Evolutionary conservation across 306 rosid genomes (phyloP).

Genomic region (Sindora glabra): DNA sequence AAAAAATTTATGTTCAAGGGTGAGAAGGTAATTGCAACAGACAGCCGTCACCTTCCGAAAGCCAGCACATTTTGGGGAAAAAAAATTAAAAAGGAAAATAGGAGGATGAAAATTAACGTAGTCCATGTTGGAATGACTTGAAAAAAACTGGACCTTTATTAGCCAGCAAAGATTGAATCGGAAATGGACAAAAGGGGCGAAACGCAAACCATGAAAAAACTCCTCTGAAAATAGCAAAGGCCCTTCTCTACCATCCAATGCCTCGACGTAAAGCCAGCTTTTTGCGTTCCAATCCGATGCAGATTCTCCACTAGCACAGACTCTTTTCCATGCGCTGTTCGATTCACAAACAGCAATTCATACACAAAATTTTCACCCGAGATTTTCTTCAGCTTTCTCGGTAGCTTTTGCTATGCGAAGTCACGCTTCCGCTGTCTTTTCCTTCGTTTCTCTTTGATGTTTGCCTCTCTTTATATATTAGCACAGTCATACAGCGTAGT

Average conservation of each 20-base stretch:
- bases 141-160: not conserved
- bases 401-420: slow-evolving; percentile 5
- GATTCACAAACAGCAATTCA: not conserved
- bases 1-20: no score
- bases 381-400: slow-evolving; percentile 6
- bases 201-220: slow-evolving; percentile 24
- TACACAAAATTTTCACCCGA: not conserved
- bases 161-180: not conserved
- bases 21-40: not conserved
- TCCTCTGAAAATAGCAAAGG: slow-evolving; percentile 12
- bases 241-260: slow-evolving; percentile 55
- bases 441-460: not conserved
- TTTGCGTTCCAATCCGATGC: slow-evolving; percentile 36
- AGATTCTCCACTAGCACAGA: slow-evolving; percentile 50
- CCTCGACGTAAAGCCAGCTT: slow-evolving; percentile 9
- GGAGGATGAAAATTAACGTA: no score
- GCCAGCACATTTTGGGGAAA: no score
- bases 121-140: not conserved
- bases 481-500: no score
- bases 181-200: slow-evolving; percentile 6
- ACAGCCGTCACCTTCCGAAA: no score
- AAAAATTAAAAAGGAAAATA: no score
- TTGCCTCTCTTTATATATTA: not conserved
- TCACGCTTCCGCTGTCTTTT: not conserved
- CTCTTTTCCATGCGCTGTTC: not conserved